Percentiles rank a stretch among this genome's conserved stretches.
phyloP scores from a whole-genome alignment of 2,329 filamentous ascomycete genomes.

The Aspergillus aculeatus region DNA sequence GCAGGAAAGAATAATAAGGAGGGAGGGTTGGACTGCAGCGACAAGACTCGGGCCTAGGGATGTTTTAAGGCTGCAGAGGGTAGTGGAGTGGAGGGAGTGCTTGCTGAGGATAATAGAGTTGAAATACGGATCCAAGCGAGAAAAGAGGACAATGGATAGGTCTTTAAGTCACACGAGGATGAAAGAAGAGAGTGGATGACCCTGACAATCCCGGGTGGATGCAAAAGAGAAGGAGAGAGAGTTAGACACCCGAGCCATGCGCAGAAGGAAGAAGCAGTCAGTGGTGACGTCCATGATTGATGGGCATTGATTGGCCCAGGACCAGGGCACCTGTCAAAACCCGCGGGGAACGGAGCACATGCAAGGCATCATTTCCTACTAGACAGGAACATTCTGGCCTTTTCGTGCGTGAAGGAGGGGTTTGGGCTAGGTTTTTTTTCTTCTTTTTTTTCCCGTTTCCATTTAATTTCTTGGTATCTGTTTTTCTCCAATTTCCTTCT shows the following conservation, averaged over 20 bases:
- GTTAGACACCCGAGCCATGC: constrained; percentile 15
- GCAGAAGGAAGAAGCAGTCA: constrained; percentile 11
- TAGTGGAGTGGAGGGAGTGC: neutral
- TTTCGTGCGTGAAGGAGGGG: constrained; percentile 5
- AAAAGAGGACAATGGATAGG: constrained; percentile 7
- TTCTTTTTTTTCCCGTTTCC: neutral
- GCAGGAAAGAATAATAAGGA: neutral
- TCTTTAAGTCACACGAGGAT: constrained; percentile 11
- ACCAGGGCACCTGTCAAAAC: constrained; percentile 6
- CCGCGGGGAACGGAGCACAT: constrained; percentile 9
- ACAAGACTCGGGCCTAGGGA: constrained; percentile 10
- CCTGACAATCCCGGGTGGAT: constrained; percentile 13
- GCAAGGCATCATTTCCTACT: neutral
- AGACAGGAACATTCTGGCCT: constrained; percentile 20
- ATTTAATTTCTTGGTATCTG: neutral
- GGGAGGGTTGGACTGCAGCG: neutral
- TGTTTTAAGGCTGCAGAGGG: neutral
- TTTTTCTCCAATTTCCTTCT: neutral
- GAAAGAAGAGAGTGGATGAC: constrained; percentile 5
- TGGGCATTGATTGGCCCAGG: constrained; percentile 23
- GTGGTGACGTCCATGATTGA: constrained; percentile 16
- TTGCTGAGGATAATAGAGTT: neutral
- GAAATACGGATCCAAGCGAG: constrained; percentile 3
- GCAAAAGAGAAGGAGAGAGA: neutral
- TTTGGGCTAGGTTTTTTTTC: constrained; percentile 2